Evolutionary conservation across 108 stramenopile genomes (phyloP), one percentile per base, ranked within the genome.

Genomic region (Stephanodiscus minutulus): DNA sequence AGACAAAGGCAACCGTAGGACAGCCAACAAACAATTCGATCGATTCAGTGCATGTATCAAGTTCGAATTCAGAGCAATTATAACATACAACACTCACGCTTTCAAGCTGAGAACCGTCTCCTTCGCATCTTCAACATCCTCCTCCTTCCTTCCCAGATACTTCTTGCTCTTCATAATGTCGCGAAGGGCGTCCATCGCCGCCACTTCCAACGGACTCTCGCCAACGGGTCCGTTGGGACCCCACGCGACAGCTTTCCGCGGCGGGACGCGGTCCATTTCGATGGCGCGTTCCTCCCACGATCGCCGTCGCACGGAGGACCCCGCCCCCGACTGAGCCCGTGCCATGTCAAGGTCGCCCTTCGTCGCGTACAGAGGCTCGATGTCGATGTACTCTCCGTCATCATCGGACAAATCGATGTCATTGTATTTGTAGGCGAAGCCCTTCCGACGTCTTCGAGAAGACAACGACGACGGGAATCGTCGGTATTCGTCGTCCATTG

Each of bases 261-360:
- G 75, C 15, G 93, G 93, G 7, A 94, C 87, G 46, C 90, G 81
- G 71, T 92, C 91, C 70, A 90, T 73, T 21, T 89, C 87, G 21
- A 76, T 28, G 6, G 83, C 86, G 33, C 91, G 84, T 47, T 91
- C 88, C 70, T 88, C 87, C 91, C 91, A 89, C 12, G 82, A 84
- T 28, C 72, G 74, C 10, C 83, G 68, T 62, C 55, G 50, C 59
- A n/a, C n/a, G n/a, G 35, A 39, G 50, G 29, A 27, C 55, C 62
- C 8, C 35, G 33, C 35, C 31, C 73, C 31, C 49, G 43, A 44
- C 13, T 44, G 43, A 49, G 5, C 49, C 48, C 60, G 46, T 10
- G 64, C 64, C 64, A 64, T 64, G 28, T 76, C 70, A 0, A 77
- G 39, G 67, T 85, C 82, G 9, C 75, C 39, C 29, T 82, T 55